phyloP scores from a whole-genome alignment of 1,284 basidiomycete genomes.

The Moniliophthora roreri region DNA sequence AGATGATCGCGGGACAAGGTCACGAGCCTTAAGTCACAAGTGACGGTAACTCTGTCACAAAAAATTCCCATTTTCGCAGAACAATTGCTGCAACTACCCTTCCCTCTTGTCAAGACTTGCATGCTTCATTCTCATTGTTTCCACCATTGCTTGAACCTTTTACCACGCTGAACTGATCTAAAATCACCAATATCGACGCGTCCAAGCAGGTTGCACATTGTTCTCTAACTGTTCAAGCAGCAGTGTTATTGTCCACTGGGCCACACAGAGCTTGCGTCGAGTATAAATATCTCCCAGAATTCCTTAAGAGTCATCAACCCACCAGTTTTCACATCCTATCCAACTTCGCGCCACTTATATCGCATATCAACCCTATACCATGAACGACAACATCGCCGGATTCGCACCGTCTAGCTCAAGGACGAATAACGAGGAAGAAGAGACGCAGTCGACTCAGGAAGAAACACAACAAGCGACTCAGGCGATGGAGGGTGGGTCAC shows the following conservation, averaged over 20 bases:
- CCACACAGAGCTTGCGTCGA: not conserved
- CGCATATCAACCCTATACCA: too few species aligned
- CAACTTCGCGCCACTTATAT: not conserved
- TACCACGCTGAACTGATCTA: too few species aligned
- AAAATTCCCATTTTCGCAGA: too few species aligned
- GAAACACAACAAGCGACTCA: conserved; percentile 48
- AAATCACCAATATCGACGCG: not conserved
- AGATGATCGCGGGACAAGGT: too few species aligned
- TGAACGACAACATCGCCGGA: not conserved
- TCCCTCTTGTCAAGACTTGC: too few species aligned
- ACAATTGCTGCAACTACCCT: too few species aligned
- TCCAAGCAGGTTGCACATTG: not conserved
- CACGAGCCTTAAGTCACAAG: too few species aligned
- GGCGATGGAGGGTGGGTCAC: conserved; percentile 40
- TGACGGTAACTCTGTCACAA: too few species aligned
- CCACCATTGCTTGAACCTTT: too few species aligned
- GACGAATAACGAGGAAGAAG: not conserved
- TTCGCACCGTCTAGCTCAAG: not conserved
- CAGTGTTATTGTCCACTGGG: not conserved
- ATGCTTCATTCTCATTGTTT: too few species aligned
- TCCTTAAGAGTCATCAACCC: not conserved
- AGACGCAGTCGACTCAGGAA: conserved; percentile 25
- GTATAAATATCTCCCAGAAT: not conserved
- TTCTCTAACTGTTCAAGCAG: conserved; percentile 2
- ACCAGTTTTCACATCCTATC: not conserved